Base-by-base conservation (phyloP, 352 stramenopile species). In the Pythium insidiosum region DNA sequence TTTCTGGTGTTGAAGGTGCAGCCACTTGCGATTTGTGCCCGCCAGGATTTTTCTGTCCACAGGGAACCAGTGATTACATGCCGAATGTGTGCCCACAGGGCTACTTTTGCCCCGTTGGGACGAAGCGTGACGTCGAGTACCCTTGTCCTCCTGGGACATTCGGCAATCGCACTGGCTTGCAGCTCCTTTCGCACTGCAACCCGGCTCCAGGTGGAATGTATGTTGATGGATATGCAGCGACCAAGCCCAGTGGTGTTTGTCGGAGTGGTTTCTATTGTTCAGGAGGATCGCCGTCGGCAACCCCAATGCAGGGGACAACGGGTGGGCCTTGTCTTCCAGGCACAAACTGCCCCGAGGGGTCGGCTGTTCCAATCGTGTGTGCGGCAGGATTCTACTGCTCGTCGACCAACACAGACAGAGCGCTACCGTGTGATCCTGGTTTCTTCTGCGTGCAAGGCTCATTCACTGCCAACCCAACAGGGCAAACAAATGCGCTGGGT, bases 401-500 rank as follows among this genome's bases (percentile, higher is more conserved):
- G 0, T 88, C 81, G 4, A 82, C 73, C 3, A 89, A 93, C 46
- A 84, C 67, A 0, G 60, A 88, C 10, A 57, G 66, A 26, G 78
- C 82, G 5, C 23, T 88, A 6, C 68, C 73, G 0, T 97, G 88
- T 26, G 53, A 71, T 4, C 49, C 71, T 25, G 88, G 88, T 0
- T 95, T 88, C 52, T 95, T 94, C 52, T 97, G 87, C 40, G 58
- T 94, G 0, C 84, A 94, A 51, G 78, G 79, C 7, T 90, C 78
- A 11, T 94, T 70, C 51, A 92, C 79, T 1, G 61, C 73, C 6
- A 83, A 64, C 2, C 79, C 79, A 6, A 88, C 74, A 0, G 77
- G 79, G 0, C 59, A 87, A 50, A 74, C 56, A 40, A 92, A 90
- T 49, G 73, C 68, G 10, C 58, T 90, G 6, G 79, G 79, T 2